Base-by-base conservation (phyloP, 805 yeast genomes). In the Myxozyma geophila region DNA sequence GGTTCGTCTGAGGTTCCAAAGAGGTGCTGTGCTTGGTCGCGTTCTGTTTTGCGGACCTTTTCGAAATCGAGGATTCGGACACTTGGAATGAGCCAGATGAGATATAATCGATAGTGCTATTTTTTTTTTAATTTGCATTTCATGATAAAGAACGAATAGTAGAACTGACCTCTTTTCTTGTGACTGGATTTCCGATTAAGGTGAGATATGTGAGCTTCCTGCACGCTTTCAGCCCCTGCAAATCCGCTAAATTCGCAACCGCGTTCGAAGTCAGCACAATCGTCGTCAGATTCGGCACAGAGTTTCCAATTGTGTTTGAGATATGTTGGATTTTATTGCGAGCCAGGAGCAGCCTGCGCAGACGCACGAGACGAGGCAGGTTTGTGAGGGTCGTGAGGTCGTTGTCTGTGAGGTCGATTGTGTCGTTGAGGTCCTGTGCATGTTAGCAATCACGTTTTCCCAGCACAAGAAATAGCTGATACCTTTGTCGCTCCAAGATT, bases 321-420 rank as follows among this genome's bases (percentile, higher is more conserved):
- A 85, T 73, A 2, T 65, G 51, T 1, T 77, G 66, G 2, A 92
- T 83, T 64, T 82, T 77, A 74, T 93, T 93, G 63, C 85, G 82
- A 0, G 88, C 87, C 23, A 87, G 69, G 8, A 92, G 77, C 1
- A 93, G 70, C 0, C 87, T 82, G 50, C 80, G 80, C 56, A 83
- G 71, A 46, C 80, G 81, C 39, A 59, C 55, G 47, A 82, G 71
- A 21, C 63, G 71, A 0, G 87, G 90, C 43, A 83, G 79, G 71
- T 78, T 79, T 15, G 82, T 80, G 6, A 93, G 68, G 1, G 79
- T 79, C 0, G 80, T 75, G n/a, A 93, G 76, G 40, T 84, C 87
- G 75, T 93, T 93, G 71, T 88, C 87, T 0, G 93, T 84, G 39
- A 93, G 72, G 73, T 93, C 98, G 2, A 93, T 75, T 15, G 81